phyloP scores from a whole-genome alignment of 2,329 filamentous ascomycete genomes.

The Cladosporium sphaerospermum region DNA sequence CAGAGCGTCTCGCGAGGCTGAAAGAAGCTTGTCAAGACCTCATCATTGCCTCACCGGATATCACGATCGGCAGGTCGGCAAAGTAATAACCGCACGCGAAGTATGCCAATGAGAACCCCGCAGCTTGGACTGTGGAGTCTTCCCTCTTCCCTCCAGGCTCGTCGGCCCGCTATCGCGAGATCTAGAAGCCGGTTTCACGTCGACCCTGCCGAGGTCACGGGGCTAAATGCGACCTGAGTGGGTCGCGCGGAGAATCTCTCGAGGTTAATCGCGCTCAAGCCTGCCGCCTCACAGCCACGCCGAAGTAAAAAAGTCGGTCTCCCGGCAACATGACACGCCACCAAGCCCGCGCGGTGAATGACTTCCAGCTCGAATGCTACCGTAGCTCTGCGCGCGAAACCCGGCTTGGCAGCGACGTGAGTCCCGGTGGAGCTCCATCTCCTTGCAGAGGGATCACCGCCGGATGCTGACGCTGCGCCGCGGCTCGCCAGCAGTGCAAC shows the following conservation, averaged over 20 bases:
- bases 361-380: too few relatives aligned
- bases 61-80: not conserved
- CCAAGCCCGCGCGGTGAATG: too few relatives aligned
- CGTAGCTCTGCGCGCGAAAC: not conserved
- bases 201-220: constrained; percentile 1
- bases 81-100: not conserved
- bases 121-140: not conserved
- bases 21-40: not conserved
- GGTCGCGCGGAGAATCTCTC: not conserved
- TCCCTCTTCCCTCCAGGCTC: not conserved
- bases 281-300: not conserved
- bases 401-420: not conserved
- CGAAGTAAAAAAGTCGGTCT: not conserved
- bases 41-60: not conserved
- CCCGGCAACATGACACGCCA: not conserved
- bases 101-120: not conserved
- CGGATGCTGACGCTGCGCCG: not conserved
- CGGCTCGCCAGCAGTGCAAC: constrained; percentile 7
- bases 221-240: not conserved
- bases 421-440: not conserved
- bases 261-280: not conserved
- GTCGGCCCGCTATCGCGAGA: constrained; percentile 3
- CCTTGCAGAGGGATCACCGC: constrained; percentile 2
- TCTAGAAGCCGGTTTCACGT: not conserved
- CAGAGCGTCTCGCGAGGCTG: too few relatives aligned